Conservation (phyloP, 768 basidiomycete species). For the Amanita inopinata region DNA sequence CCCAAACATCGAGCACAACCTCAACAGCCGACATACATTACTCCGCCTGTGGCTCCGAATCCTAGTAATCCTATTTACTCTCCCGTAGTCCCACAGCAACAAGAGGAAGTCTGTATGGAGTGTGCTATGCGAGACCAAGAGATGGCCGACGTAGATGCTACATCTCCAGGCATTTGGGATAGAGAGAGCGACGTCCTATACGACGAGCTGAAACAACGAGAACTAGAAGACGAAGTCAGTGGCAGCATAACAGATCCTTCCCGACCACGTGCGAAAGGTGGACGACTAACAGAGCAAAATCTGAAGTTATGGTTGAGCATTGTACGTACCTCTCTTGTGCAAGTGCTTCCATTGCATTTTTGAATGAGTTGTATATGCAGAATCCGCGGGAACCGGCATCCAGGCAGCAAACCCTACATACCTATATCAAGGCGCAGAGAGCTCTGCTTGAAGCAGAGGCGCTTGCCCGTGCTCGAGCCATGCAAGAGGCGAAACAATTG, state of each 20-base stretch:
- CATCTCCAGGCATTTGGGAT: constrained; percentile 82
- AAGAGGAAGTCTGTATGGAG: constrained; percentile 88
- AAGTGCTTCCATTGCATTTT: background rate
- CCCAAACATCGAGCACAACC: constrained; percentile 57
- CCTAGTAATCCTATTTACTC: constrained; percentile 56
- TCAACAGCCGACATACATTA: constrained; percentile 73
- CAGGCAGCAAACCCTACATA: constrained; percentile 70
- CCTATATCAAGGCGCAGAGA: constrained; percentile 77
- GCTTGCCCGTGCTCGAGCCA: constrained; percentile 64
- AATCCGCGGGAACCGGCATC: constrained; percentile 87
- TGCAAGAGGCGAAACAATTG: constrained; percentile 67
- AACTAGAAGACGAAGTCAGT: constrained; percentile 55
- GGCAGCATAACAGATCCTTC: constrained; percentile 43
- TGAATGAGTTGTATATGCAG: constrained; percentile 30
- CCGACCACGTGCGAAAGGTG: constrained; percentile 56
- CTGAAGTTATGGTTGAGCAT: constrained; percentile 72
- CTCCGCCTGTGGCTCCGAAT: constrained; percentile 39
- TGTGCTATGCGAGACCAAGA: constrained; percentile 99
- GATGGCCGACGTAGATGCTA: constrained; percentile 92
- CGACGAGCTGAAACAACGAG: constrained; percentile 65
- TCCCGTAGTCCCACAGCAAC: constrained; percentile 43
- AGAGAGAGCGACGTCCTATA: constrained; percentile 78
- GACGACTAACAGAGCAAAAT: constrained; percentile 66
- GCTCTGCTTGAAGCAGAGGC: constrained; percentile 77
- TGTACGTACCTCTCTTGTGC: constrained; percentile 33